phyloP scores from a whole-genome alignment of 75 land plant species.

The Pseudotsuga menziesii region DNA sequence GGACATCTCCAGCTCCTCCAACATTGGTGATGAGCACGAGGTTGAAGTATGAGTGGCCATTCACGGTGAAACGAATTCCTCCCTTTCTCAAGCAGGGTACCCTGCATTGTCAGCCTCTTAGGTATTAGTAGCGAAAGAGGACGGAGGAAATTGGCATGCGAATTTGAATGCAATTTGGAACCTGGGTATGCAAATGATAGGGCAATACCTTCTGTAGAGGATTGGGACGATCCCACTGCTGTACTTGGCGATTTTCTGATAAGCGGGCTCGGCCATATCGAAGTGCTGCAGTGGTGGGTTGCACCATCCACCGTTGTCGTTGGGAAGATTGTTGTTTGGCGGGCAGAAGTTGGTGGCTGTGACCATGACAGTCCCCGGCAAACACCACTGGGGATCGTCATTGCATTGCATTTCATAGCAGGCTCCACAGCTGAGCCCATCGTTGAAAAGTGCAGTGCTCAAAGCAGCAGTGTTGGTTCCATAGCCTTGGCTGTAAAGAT shows the following conservation, averaged over 20 bases:
- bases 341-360: constrained; percentile 40
- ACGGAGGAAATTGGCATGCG: too few relatives aligned
- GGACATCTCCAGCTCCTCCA: constrained; percentile 21
- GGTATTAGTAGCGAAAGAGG: too few relatives aligned
- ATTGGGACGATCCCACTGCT: constrained; percentile 18
- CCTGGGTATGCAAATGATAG: not conserved
- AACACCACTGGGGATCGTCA: constrained; percentile 14
- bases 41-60: too few relatives aligned
- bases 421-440: constrained; percentile 34
- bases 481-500: constrained; percentile 27
- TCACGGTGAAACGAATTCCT: too few relatives aligned
- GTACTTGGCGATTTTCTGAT: constrained; percentile 10
- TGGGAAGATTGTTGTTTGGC: constrained; percentile 3
- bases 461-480: constrained; percentile 29
- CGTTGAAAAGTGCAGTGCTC: constrained; percentile 29
- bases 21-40: constrained; percentile 2
- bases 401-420: constrained; percentile 36
- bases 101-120: too few relatives aligned
- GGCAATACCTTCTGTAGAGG: constrained; percentile 9
- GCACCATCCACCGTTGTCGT: constrained; percentile 16
- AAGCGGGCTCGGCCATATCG: constrained; percentile 31
- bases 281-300: constrained; percentile 34
- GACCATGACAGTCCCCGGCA: constrained; percentile 12
- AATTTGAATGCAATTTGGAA: too few relatives aligned
- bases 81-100: too few relatives aligned